Evolutionary conservation across 768 basidiomycete species (phyloP).

Genomic region (Cubamyces lactineus): DNA sequence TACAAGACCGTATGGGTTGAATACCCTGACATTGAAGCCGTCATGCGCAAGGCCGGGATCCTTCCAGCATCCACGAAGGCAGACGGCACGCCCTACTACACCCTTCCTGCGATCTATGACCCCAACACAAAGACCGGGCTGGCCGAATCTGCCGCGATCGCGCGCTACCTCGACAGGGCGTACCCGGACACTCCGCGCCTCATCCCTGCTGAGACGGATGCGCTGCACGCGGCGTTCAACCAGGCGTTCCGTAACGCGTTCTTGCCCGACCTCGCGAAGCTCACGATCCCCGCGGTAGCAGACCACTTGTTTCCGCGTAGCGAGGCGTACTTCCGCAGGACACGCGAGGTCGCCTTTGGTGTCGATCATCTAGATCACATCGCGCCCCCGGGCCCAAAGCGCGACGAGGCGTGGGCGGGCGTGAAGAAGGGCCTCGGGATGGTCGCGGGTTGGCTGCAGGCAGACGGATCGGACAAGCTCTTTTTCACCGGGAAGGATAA

Average conservation of each 20-base stretch:
- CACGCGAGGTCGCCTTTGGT: conserved; percentile 38
- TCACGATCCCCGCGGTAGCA: conserved; percentile 15
- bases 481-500: conserved; percentile 42
- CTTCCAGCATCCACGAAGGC: conserved; percentile 36
- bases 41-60: conserved; percentile 41
- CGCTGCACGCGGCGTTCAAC: conserved; percentile 33
- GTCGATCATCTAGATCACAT: conserved; percentile 41
- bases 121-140: conserved; percentile 26
- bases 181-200: conserved; percentile 38
- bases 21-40: conserved; percentile 49
- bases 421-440: conserved; percentile 30
- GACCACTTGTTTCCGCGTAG: conserved; percentile 40
- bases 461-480: conserved; percentile 30
- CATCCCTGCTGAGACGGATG: conserved; percentile 37
- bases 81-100: conserved; percentile 30
- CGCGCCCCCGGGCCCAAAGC: conserved; percentile 27
- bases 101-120: conserved; percentile 37
- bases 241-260: conserved; percentile 2
- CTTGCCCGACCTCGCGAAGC: background rate
- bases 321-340: conserved; percentile 42
- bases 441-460: conserved; percentile 38
- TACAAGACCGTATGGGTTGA: conserved; percentile 57
- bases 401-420: conserved; percentile 35
- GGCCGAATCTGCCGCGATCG: conserved; percentile 35
- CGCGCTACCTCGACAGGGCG: conserved; percentile 33